Evolutionary conservation across 2,329 filamentous ascomycete genomes (phyloP).

Genomic region (Tolypocladium inflatum): DNA sequence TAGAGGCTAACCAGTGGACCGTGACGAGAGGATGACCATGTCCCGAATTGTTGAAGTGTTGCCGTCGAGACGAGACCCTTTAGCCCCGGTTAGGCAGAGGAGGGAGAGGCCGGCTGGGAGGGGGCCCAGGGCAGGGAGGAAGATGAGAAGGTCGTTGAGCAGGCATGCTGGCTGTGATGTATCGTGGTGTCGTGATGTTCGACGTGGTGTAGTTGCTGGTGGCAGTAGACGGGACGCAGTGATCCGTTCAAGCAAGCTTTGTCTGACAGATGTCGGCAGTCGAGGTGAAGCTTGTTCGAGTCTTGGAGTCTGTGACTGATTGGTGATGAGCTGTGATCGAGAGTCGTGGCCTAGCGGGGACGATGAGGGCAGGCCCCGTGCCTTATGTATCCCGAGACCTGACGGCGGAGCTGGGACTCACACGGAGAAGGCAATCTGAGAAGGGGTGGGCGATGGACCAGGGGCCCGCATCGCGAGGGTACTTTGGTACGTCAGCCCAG

Average conservation of each 20-base stretch:
- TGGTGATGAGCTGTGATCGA: slow-evolving; percentile 1
- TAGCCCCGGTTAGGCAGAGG: slow-evolving; percentile 54
- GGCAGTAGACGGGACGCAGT: background rate
- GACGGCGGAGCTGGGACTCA: background rate
- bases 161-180: slow-evolving; percentile 31
- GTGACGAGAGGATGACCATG: background rate
- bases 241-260: background rate
- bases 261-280: background rate
- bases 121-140: slow-evolving; percentile 57
- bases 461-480: background rate
- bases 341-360: background rate
- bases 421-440: slow-evolving; percentile 1
- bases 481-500: slow-evolving; percentile 3
- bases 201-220: slow-evolving; percentile 6
- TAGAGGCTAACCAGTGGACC: background rate
- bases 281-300: background rate
- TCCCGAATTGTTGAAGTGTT: background rate
- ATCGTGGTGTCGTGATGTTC: slow-evolving; percentile 10
- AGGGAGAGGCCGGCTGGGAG: slow-evolving; percentile 54
- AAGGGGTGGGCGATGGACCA: slow-evolving; percentile 1
- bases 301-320: background rate
- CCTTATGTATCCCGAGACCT: slow-evolving; percentile 5
- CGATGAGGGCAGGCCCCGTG: background rate
- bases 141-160: slow-evolving; percentile 55
- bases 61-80: background rate